Percentiles rank a stretch among this genome's conserved stretches.
These are phyloP conservation scores for Colletotrichum navitas DNA, from an alignment of 2,329 filamentous ascomycete species.

Conservation along the genomic window DNA sequence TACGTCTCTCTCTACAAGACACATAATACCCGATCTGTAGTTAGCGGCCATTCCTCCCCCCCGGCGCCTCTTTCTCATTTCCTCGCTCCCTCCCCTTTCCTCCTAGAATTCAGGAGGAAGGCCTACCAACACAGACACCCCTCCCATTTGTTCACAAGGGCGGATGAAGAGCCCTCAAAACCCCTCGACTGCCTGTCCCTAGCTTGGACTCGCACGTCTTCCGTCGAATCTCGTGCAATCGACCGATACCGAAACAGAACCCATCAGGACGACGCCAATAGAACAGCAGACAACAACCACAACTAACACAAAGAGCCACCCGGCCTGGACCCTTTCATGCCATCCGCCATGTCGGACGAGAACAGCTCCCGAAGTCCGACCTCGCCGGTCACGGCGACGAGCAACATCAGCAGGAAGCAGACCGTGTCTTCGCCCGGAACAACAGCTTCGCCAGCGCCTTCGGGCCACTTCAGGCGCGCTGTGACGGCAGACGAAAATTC, in stretches of 20 bases:
- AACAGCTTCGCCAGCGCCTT: slow-evolving; percentile 40
- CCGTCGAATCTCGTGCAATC: background rate
- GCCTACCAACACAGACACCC: background rate
- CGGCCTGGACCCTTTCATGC: background rate
- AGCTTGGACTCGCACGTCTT: slow-evolving; percentile 29
- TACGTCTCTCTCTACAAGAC: slow-evolving; percentile 6
- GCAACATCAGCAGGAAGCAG: slow-evolving; percentile 39
- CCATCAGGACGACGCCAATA: background rate
- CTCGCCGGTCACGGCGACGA: slow-evolving; percentile 34
- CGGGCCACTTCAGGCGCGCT: slow-evolving; percentile 58
- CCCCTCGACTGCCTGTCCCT: slow-evolving; percentile 38
- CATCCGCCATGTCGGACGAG: slow-evolving; percentile 38
- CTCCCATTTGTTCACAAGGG: background rate
- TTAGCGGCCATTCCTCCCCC: slow-evolving; percentile 27
- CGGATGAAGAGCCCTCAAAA: slow-evolving; percentile 38
- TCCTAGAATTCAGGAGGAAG: slow-evolving; percentile 11
- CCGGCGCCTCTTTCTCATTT: slow-evolving; percentile 7
- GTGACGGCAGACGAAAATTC: slow-evolving; percentile 55
- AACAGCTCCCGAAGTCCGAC: slow-evolving; percentile 36
- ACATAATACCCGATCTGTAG: slow-evolving; percentile 27
- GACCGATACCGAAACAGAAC: background rate
- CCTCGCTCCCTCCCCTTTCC: slow-evolving; percentile 24
- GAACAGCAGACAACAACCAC: background rate
- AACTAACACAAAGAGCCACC: background rate
- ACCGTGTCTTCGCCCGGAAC: slow-evolving; percentile 35